Evolutionary conservation across 1,139 yeast species (phyloP).

Genomic region (Debaryomycetaceae sp.): DNA sequence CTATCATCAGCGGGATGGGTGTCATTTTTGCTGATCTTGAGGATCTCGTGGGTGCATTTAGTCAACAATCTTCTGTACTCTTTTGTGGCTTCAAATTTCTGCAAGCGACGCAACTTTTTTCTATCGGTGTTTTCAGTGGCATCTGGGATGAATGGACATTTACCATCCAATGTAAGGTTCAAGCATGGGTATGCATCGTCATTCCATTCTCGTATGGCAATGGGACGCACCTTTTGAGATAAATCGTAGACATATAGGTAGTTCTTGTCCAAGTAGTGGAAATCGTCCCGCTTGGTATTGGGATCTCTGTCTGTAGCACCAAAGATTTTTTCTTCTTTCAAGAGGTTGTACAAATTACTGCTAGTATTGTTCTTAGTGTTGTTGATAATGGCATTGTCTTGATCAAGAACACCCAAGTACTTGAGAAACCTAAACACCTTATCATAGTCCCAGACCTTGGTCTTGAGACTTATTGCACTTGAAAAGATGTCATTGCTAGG

Average conservation of each 20-base stretch:
- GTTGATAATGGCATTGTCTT: conserved; percentile 15
- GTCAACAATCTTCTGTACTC: conserved; percentile 38
- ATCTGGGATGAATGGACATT: conserved; percentile 68
- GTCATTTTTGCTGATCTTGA: conserved; percentile 24
- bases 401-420: conserved; percentile 53
- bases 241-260: conserved; percentile 81
- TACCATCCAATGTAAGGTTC: conserved; percentile 54
- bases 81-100: conserved; percentile 39
- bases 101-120: conserved; percentile 33
- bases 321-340: conserved; percentile 78
- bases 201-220: conserved; percentile 79
- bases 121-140: conserved; percentile 36
- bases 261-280: conserved; percentile 65
- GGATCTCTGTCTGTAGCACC: conserved; percentile 93
- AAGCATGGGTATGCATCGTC: conserved; percentile 42
- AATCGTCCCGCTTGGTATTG: conserved; percentile 76
- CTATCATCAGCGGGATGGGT: conserved; percentile 14
- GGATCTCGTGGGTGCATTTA: conserved; percentile 33
- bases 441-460: conserved; percentile 86
- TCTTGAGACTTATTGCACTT: conserved; percentile 55
- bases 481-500: conserved; percentile 61
- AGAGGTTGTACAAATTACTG: conserved; percentile 56
- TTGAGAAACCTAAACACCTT: conserved; percentile 78
- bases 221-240: conserved; percentile 74
- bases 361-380: conserved; percentile 5